Base-by-base conservation (phyloP, 805 yeast species). In the Sugiyamaella boreocaroliniensis region DNA sequence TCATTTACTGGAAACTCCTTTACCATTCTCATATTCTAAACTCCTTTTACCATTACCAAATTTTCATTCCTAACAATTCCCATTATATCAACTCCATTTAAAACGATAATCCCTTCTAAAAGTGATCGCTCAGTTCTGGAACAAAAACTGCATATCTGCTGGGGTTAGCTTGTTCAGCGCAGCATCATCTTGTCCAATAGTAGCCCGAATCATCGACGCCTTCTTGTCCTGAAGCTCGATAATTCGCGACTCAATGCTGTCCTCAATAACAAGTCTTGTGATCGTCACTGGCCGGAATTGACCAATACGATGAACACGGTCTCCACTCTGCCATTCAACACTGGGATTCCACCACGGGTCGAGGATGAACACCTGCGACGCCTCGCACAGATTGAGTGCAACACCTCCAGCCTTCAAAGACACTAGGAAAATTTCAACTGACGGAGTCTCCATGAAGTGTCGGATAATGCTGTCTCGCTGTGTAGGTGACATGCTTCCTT, bases 281-380 rank as follows among this genome's bases (percentile, higher is more conserved):
- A 93, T 89, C 57, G 88, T 79, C 9, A 93, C 96, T 0, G 99
- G 99, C 59, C 99, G 72, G 61, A 79, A 86, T 68, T 93, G 99
- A 5, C 98, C 97, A 57, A 93, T 93, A 71, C 99, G 81, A 70
- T 93, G 98, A 19, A 93, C 97, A 71, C 99, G 82, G 69, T 93
- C 99, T 69, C 96, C 96, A 48, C 95, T 85, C 68, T 93, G 99
- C 89, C 97, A 93, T 68, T 93, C 99, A 7, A 92, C 93, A 60
- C 95, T 86, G 1, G 98, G 98, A 66, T 93, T 95, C 98, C 99
- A 93, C 99, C 99, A 93, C 37, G 98, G 98, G 63, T 93, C 99
- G 75, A 93, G 75, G 45, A 93, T 76, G 61, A 93, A 93, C 46
- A 93, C 98, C 64, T 92, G 98, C 2, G 95, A 89, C 0, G 99